A percentile compares a stretch with the other conserved stretches of the same genome.
These are phyloP conservation scores for Polytrichum commune DNA, from an alignment of 225 moss, liverwort and hornwort genomes.

Conservation along the genomic window DNA sequence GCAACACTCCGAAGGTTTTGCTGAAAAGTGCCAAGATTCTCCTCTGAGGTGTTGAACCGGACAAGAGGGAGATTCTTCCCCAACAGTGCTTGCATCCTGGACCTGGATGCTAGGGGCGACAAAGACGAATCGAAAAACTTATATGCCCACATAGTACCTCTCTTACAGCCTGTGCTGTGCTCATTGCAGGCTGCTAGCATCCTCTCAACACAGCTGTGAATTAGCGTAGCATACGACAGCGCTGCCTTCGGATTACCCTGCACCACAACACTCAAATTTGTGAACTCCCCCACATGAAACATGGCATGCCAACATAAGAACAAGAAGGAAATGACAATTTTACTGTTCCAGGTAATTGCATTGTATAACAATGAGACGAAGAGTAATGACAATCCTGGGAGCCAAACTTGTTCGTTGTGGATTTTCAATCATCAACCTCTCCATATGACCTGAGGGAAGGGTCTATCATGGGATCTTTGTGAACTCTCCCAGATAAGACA, in stretches of 20 bases:
- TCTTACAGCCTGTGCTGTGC: conserved; percentile 36
- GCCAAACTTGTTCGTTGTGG: too few species aligned
- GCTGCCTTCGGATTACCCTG: conserved; percentile 35
- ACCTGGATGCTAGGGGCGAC: conserved; percentile 47
- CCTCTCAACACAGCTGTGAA: conserved; percentile 53
- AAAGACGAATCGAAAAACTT: conserved; percentile 72
- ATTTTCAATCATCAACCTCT: too few species aligned
- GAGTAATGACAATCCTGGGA: too few species aligned
- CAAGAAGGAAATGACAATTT: too few species aligned
- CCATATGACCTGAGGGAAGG: too few species aligned
- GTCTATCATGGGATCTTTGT: too few species aligned
- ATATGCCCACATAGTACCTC: conserved; percentile 54
- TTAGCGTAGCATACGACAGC: conserved; percentile 42
- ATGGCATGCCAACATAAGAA: too few species aligned
- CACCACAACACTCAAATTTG: conserved; percentile 1
- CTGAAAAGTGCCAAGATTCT: conserved; percentile 52
- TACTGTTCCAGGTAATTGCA: too few species aligned
- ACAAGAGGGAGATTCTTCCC: conserved; percentile 19
- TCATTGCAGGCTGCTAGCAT: conserved; percentile 55
- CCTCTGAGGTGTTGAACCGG: conserved; percentile 39
- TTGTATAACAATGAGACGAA: too few species aligned
- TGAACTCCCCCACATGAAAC: too few species aligned
- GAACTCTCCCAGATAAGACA: too few species aligned
- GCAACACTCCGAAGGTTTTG: conserved; percentile 35
- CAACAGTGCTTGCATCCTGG: conserved; percentile 30